A percentile compares a stretch with the other conserved stretches of the same genome.
Evolutionary conservation across 1,284 basidiomycete genomes (phyloP).

Genomic region (Fomes fomentarius): DNA sequence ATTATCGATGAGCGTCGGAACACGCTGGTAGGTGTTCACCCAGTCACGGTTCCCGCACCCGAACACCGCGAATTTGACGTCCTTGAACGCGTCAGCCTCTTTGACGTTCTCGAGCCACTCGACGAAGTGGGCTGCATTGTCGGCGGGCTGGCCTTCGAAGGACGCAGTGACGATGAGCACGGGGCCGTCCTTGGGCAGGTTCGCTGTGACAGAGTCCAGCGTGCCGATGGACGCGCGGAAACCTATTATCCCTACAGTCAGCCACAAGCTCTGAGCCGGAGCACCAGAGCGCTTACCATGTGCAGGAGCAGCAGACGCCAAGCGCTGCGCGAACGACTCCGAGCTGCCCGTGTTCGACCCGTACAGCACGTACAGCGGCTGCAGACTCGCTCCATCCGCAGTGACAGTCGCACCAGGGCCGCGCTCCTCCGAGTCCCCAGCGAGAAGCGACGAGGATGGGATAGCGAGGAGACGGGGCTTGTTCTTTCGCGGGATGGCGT

Average conservation of each 20-base stretch:
- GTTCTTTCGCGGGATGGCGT: slow-evolving; percentile 39
- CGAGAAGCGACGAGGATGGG: slow-evolving; percentile 10
- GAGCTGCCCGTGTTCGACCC: slow-evolving; percentile 55
- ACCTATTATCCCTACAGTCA: slow-evolving; percentile 29
- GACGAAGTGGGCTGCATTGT: slow-evolving; percentile 51
- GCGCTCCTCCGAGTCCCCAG: not conserved
- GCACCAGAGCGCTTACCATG: slow-evolving; percentile 35
- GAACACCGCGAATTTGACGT: slow-evolving; percentile 50
- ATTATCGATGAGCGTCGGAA: slow-evolving; percentile 48
- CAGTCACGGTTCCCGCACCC: slow-evolving; percentile 59
- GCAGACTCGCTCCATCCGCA: not conserved
- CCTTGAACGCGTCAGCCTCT: slow-evolving; percentile 32
- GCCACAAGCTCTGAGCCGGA: not conserved
- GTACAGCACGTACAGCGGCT: slow-evolving; percentile 44
- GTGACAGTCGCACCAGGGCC: not conserved
- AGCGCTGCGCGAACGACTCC: slow-evolving; percentile 50
- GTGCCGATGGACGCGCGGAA: slow-evolving; percentile 45
- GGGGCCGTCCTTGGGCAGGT: slow-evolving; percentile 49
- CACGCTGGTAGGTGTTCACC: slow-evolving; percentile 53
- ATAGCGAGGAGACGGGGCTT: slow-evolving; percentile 19
- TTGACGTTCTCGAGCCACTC: slow-evolving; percentile 41
- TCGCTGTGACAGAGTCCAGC: slow-evolving; percentile 44
- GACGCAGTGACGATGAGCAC: slow-evolving; percentile 53
- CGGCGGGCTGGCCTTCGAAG: slow-evolving; percentile 54
- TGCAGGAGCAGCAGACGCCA: slow-evolving; percentile 42